phyloP scores from a whole-genome alignment of 164 flowering plant genomes.

The Nymphaea colorata region DNA sequence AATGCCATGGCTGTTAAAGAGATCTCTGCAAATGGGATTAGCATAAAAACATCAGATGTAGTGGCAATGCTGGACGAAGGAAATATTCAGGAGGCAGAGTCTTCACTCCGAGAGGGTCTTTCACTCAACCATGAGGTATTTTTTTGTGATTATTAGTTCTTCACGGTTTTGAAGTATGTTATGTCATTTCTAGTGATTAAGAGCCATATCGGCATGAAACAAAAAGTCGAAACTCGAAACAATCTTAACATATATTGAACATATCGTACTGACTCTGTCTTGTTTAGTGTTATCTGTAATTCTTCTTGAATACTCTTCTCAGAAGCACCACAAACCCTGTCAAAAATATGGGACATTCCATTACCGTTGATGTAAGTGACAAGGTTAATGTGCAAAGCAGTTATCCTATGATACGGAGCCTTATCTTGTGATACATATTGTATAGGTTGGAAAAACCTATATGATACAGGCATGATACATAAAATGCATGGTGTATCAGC shows the following conservation, averaged over 20 bases:
- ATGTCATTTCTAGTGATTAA: too few species aligned
- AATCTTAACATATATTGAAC: not conserved
- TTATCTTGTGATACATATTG: too few species aligned
- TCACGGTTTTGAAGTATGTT: not conserved
- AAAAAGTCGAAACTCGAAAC: not conserved
- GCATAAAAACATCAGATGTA: constrained; percentile 44
- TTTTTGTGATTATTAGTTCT: not conserved
- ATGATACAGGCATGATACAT: too few species aligned
- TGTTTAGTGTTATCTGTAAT: not conserved
- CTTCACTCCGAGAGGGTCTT: constrained; percentile 75
- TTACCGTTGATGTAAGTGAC: too few species aligned
- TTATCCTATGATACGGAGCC: too few species aligned
- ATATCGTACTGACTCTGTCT: not conserved
- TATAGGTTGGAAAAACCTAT: too few species aligned
- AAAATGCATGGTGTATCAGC: too few species aligned
- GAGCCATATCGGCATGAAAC: too few species aligned
- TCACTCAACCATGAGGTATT: constrained; percentile 88
- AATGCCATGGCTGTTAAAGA: constrained; percentile 28
- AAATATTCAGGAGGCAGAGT: constrained; percentile 88
- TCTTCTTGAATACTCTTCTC: not conserved
- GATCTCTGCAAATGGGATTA: constrained; percentile 56
- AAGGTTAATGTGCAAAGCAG: too few species aligned
- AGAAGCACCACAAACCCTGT: not conserved
- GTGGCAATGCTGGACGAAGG: constrained; percentile 92
- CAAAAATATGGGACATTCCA: not conserved